Conservation (phyloP, 352 stramenopile species). For the Phytophthora pistaciae region DNA sequence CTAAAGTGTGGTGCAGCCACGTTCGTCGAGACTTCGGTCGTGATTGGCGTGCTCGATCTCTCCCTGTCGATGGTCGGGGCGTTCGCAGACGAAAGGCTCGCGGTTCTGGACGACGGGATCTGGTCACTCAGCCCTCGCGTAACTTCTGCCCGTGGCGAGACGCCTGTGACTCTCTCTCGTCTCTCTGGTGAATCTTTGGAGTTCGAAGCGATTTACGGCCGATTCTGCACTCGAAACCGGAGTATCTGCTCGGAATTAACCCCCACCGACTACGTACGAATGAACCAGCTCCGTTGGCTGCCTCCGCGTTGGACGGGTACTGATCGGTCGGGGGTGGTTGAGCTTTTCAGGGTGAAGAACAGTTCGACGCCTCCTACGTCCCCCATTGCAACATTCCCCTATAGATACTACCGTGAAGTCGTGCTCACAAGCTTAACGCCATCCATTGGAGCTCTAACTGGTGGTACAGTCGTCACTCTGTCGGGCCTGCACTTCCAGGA, state of each 20-base stretch:
- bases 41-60: conserved; percentile 48
- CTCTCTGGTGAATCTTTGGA: background rate
- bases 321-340: conserved; percentile 28
- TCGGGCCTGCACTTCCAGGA: conserved; percentile 42
- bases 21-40: conserved; percentile 18
- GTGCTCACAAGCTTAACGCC: conserved; percentile 34
- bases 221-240: conserved; percentile 33
- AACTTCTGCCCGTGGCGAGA: conserved; percentile 25
- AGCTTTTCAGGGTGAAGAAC: conserved; percentile 30
- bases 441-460: conserved; percentile 24
- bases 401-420: conserved; percentile 42
- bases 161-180: conserved; percentile 21
- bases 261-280: background rate
- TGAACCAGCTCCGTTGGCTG: conserved; percentile 26
- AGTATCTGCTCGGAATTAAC: conserved; percentile 30
- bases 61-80: conserved; percentile 31
- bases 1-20: conserved; percentile 29
- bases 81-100: conserved; percentile 24
- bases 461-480: conserved; percentile 46
- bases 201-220: conserved; percentile 16
- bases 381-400: conserved; percentile 34
- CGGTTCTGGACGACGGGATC: conserved; percentile 23
- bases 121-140: conserved; percentile 28
- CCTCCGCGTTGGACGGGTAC: conserved; percentile 26
- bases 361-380: background rate